Conservation (phyloP, 306 rosid species). For the Mucuna pruriens region DNA sequence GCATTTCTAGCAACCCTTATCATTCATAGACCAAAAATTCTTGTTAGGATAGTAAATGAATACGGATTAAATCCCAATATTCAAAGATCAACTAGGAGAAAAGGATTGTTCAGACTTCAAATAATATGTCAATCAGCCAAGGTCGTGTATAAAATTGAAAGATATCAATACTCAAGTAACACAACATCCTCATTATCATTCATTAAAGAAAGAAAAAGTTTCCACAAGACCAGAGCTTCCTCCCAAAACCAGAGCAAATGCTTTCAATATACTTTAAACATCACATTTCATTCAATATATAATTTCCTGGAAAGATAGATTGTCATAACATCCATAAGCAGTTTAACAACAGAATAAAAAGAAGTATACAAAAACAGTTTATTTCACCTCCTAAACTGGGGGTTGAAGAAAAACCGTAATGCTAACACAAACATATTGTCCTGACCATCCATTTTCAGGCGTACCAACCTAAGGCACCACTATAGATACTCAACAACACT, state of each 20-base stretch:
- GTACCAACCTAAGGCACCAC: background rate
- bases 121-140: background rate
- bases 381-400: background rate
- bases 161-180: background rate
- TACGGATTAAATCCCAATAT: too few species aligned
- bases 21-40: too few species aligned
- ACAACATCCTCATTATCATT: too few species aligned
- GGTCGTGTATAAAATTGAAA: background rate
- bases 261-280: conserved; percentile 42
- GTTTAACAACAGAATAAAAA: conserved; percentile 8
- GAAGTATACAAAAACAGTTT: background rate
- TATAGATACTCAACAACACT: background rate
- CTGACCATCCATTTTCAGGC: background rate
- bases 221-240: too few species aligned
- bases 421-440: background rate
- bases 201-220: conserved; percentile 21
- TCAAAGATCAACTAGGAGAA: background rate
- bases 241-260: conserved; percentile 22
- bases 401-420: background rate
- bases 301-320: background rate
- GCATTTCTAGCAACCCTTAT: too few species aligned
- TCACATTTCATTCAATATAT: conserved; percentile 15
- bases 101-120: conserved; percentile 20
- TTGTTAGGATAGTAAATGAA: too few species aligned
- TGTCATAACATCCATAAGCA: conserved; percentile 11